Evolutionary conservation across 192 early-diverging fungal genomes (phyloP).

Genomic region (Dissophora globulifera): DNA sequence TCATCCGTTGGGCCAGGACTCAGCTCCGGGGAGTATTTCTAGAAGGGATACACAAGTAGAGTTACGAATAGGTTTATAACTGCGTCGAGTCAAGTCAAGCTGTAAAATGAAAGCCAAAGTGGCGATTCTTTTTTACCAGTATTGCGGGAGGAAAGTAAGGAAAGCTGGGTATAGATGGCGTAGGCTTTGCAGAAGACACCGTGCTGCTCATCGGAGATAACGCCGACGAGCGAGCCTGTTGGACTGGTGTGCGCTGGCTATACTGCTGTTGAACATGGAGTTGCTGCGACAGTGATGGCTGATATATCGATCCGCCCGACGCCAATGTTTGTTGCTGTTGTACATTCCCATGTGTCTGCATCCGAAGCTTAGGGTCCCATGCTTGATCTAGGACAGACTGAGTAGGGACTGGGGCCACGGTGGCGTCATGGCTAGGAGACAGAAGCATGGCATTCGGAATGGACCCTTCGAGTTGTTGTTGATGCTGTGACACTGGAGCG

Average conservation of each 20-base stretch:
- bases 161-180: slow-evolving; percentile 36
- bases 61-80: background rate
- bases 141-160: slow-evolving; percentile 52
- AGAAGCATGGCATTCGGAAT: background rate
- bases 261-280: slow-evolving; percentile 5
- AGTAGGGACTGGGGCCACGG: background rate
- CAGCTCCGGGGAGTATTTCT: slow-evolving; percentile 53
- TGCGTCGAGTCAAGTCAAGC: background rate
- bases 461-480: background rate
- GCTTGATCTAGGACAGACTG: background rate
- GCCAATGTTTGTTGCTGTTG: background rate
- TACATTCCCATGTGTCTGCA: background rate
- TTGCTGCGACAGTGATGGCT: slow-evolving; percentile 8
- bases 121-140: slow-evolving; percentile 11
- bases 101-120: background rate
- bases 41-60: background rate
- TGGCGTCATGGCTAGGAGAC: background rate
- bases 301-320: background rate
- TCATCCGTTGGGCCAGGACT: slow-evolving; percentile 35
- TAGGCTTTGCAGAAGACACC: background rate
- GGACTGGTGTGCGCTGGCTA: background rate
- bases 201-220: background rate
- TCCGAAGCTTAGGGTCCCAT: background rate
- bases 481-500: background rate
- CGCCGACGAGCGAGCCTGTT: background rate